phyloP scores from a whole-genome alignment of 495 filamentous ascomycete genomes.

The Hypoxylon fragiforme region DNA sequence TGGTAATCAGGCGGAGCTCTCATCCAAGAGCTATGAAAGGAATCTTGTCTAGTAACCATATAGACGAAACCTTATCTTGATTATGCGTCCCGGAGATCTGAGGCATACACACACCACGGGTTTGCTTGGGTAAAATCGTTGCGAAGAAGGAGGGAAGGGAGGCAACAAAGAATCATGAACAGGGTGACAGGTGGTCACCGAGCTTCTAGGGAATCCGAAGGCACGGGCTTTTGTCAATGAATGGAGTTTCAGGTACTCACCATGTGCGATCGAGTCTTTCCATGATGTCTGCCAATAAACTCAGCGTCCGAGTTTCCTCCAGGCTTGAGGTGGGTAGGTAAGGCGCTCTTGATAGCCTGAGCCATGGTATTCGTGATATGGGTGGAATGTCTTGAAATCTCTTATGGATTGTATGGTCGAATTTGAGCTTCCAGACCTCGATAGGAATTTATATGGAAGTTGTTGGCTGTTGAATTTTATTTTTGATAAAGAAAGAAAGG shows the following conservation, averaged over 20 bases:
- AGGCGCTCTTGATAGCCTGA: constrained; percentile 64
- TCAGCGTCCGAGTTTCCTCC: constrained; percentile 52
- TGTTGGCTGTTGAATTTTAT: background rate
- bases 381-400: too few species aligned
- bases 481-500: constrained; percentile 17
- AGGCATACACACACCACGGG: constrained; percentile 14
- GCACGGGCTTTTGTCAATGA: constrained; percentile 1
- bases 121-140: background rate
- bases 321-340: constrained; percentile 81
- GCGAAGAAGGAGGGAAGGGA: background rate
- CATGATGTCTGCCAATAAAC: constrained; percentile 76
- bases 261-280: constrained; percentile 94
- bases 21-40: background rate
- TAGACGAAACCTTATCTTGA: constrained; percentile 12
- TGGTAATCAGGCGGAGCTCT: background rate
- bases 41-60: constrained; percentile 3
- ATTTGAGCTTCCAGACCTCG: background rate
- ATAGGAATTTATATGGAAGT: background rate
- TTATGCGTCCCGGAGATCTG: constrained; percentile 15
- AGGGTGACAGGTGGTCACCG: background rate
- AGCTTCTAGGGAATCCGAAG: constrained; percentile 9
- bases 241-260: constrained; percentile 61
- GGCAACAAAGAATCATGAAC: constrained; percentile 4
- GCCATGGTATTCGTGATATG: constrained; percentile 61
- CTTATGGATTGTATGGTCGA: too few species aligned